Evolutionary conservation across 306 rosid species (phyloP).

Genomic region (Prunus davidiana): DNA sequence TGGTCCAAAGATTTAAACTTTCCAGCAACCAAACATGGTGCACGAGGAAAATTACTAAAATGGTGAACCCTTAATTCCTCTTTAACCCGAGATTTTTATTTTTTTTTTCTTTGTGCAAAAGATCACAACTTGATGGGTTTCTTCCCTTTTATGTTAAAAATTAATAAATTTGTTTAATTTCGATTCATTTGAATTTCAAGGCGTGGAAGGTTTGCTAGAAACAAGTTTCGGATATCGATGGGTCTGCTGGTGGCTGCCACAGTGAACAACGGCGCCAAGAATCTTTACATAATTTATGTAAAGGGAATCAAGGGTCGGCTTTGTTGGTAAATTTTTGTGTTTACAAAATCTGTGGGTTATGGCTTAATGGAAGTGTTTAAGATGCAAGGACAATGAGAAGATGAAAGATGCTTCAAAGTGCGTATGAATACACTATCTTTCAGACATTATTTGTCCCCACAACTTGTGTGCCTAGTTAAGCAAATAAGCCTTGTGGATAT

Average conservation of each 20-base stretch:
- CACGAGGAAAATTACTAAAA: no score
- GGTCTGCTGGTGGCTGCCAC: slow-evolving; percentile 96
- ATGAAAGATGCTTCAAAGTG: no score
- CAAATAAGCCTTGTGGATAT: no score
- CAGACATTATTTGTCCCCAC: no score
- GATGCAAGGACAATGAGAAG: no score
- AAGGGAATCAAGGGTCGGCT: slow-evolving; percentile 81
- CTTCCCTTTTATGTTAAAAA: neutral
- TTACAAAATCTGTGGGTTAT: no score
- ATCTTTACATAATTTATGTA: slow-evolving; percentile 77
- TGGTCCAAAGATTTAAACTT: neutral
- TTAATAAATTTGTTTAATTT: neutral
- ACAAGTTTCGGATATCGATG: slow-evolving; percentile 90
- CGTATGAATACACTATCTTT: no score
- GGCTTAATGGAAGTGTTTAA: no score
- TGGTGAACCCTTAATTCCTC: neutral
- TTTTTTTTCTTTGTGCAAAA: neutral
- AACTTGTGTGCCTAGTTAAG: no score
- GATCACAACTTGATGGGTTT: neutral
- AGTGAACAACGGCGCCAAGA: slow-evolving; percentile 90
- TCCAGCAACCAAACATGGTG: neutral
- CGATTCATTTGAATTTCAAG: slow-evolving; percentile 19
- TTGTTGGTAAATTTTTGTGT: no score
- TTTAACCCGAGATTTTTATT: neutral
- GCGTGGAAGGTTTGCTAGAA: slow-evolving; percentile 83